A percentile compares a stretch with the other conserved stretches of the same genome.
Conservation (phyloP, 176 grass and related monocot genomes). For the Eremochloa ophiuroides region DNA sequence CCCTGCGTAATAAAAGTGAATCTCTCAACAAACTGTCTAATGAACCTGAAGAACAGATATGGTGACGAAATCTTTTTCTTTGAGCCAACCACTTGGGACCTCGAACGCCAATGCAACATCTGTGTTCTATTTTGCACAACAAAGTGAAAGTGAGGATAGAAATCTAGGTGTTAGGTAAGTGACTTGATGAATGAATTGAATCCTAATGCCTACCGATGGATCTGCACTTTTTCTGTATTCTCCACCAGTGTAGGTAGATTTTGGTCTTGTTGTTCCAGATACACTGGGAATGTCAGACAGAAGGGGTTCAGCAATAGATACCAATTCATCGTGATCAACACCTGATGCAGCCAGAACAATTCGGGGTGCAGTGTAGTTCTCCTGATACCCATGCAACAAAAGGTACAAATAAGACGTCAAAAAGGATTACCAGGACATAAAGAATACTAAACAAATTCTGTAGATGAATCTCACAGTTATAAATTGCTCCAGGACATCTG, state of each 20-base stretch:
- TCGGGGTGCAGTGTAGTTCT: conserved; percentile 70
- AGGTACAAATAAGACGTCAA: conserved; percentile 4
- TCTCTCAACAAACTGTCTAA: not conserved
- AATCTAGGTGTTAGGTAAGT: not conserved
- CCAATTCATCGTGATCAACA: conserved; percentile 74
- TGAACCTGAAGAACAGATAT: conserved; percentile 78
- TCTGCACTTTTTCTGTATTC: conserved; percentile 71
- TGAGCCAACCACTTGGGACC: conserved; percentile 85
- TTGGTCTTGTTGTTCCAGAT: conserved; percentile 45
- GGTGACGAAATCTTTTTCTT: conserved; percentile 67
- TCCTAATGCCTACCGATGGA: conserved; percentile 48
- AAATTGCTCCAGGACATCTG: conserved; percentile 67
- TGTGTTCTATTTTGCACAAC: conserved; percentile 50
- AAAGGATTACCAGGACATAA: not conserved
- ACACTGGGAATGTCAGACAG: conserved; percentile 66
- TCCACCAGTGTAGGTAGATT: conserved; percentile 80
- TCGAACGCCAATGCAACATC: conserved; percentile 90
- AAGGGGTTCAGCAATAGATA: conserved; percentile 77
- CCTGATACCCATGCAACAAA: conserved; percentile 48
- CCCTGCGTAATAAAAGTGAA: not conserved
- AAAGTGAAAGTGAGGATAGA: conserved; percentile 4
- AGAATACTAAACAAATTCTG: conserved; percentile 15
- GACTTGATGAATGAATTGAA: not conserved
- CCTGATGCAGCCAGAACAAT: conserved; percentile 92
- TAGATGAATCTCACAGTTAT: conserved; percentile 54